A percentile compares a stretch with the other conserved stretches of the same genome.
Evolutionary conservation across 441 rosid genomes (phyloP).

Genomic region (Codiaeum variegatum): DNA sequence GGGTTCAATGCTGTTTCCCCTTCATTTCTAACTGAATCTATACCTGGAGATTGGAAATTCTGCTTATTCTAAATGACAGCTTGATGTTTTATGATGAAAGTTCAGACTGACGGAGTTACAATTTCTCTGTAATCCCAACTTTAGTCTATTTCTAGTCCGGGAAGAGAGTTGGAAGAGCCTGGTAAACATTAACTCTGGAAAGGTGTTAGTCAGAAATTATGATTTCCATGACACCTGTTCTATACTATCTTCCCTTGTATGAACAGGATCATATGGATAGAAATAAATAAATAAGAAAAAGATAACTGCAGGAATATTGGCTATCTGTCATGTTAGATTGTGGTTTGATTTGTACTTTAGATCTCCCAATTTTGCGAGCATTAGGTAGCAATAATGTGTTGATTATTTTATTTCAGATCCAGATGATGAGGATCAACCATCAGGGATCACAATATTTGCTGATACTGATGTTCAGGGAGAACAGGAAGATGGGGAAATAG

Average conservation of each 20-base stretch:
- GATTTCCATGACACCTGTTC: background rate
- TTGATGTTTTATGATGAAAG: background rate
- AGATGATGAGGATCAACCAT: constrained; percentile 62
- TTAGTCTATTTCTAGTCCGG: background rate
- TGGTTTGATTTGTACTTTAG: background rate
- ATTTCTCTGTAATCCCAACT: background rate
- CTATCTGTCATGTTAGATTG: background rate
- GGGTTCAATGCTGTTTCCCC: background rate
- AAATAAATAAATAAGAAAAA: background rate
- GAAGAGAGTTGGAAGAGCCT: background rate
- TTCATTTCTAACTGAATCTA: background rate
- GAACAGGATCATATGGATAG: background rate
- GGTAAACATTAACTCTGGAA: background rate
- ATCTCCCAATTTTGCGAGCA: background rate
- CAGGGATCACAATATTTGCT: constrained; percentile 75
- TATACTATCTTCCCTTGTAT: background rate
- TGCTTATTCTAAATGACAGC: background rate
- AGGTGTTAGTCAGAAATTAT: background rate
- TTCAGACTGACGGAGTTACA: background rate
- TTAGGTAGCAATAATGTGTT: background rate
- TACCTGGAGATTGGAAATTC: background rate
- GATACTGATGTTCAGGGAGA: constrained; percentile 54
- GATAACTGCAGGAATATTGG: background rate
- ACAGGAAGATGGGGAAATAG: constrained; percentile 74
- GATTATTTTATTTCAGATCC: constrained; percentile 36